Evolutionary conservation across 306 rosid species (phyloP).

Genomic region (Gleditsia sinensis): DNA sequence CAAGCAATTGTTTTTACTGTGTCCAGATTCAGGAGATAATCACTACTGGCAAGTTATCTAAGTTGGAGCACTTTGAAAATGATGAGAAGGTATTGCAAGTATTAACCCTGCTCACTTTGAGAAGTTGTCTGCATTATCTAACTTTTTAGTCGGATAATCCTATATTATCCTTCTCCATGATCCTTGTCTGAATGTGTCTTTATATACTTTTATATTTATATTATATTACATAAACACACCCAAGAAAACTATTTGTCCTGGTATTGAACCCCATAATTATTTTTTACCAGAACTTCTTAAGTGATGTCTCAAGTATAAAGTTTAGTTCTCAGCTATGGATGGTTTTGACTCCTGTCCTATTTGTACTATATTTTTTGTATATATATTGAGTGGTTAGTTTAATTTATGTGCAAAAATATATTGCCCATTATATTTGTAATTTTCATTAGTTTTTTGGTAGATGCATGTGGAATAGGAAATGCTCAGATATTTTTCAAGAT

Average conservation of each 20-base stretch:
- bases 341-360: not conserved
- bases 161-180: not conserved
- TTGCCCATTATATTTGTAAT: not conserved
- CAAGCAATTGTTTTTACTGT: slow-evolving; percentile 32
- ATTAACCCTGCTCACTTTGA: slow-evolving; percentile 19
- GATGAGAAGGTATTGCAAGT: slow-evolving; percentile 81
- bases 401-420: not conserved
- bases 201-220: not conserved
- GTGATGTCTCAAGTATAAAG: not conserved
- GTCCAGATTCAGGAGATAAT: slow-evolving; percentile 94
- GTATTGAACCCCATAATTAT: not conserved
- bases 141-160: not conserved
- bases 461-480: not conserved
- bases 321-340: not conserved
- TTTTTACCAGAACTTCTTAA: not conserved
- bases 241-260: not conserved
- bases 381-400: not conserved
- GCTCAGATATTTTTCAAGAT: slow-evolving; percentile 6
- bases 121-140: slow-evolving; percentile 4
- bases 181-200: not conserved
- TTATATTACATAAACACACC: not conserved
- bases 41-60: slow-evolving; percentile 80
- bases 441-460: slow-evolving; percentile 9
- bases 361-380: slow-evolving; percentile 10
- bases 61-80: slow-evolving; percentile 84